Base-by-base conservation (phyloP, 108 stramenopile species). In the Cyclotella baltica region DNA sequence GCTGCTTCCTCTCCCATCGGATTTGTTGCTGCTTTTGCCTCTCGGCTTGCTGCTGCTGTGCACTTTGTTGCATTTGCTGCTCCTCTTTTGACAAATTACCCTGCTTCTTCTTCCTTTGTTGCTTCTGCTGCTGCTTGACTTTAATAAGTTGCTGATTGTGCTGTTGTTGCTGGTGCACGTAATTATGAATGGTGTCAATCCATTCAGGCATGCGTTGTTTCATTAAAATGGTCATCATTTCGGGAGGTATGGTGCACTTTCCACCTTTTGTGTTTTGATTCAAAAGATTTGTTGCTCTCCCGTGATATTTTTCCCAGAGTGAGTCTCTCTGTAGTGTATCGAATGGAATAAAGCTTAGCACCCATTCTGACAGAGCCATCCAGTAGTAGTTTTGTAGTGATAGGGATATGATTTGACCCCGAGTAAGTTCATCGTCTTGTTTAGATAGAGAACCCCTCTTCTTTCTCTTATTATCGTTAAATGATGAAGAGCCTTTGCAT, bases 191-290 rank as follows among this genome's bases (percentile, higher is more conserved):
- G 16, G 82, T 46, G 55, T 70, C 59, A 34, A 89, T 71, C 64
- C 89, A 78, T 38, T 75, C 86, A 29, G 81, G 66, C 28, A 93
- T 68, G 46, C 86, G 81, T 15, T 80, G 63, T 36, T 88, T 89
- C 64, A 90, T 72, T 23, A 93, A 43, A 4, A 70, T 63, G 29
- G 87, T 56, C 72, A 93, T 63, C 27, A 91, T 77, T 52, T 75
- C 70, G 13, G 70, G 72, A 20, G 72, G 67, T 23, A 75, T 56
- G 11, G 72, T 25, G 37, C 78, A 76, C 53, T 67, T 81, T 19
- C 38, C 74, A 25, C 68, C n/a, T 37, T 33, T 25, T 36, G 4
- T 46, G 38, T 55, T 51, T 27, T 56, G 23, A 31, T 27, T 18
- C 46, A 31, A 56, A 50, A 2, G 15, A 50, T 34, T 30, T 37